Percentiles rank a stretch among this genome's conserved stretches.
Evolutionary conservation across 208 protist species (phyloP).

Genomic region (Herpetomonas tarakana): DNA sequence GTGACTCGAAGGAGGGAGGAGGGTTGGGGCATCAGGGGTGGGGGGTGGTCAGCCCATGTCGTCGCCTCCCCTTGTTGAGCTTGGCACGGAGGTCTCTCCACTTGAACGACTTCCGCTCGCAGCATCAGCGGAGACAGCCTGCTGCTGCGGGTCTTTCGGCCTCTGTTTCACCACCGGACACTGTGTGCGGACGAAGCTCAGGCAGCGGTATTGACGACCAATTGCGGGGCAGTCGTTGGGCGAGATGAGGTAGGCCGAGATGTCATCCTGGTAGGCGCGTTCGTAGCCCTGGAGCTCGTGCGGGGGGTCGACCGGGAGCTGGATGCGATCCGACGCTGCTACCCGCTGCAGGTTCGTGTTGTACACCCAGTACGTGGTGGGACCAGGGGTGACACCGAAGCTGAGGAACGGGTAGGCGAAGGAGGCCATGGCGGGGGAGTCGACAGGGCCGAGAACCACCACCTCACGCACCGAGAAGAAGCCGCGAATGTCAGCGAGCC

Average conservation of each 20-base stretch:
- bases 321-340: slow-evolving; percentile 30
- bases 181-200: slow-evolving; percentile 46
- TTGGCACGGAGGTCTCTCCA: too few species aligned
- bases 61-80: too few species aligned
- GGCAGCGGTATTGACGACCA: slow-evolving; percentile 37
- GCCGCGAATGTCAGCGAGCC: slow-evolving; percentile 59
- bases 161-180: slow-evolving; percentile 34
- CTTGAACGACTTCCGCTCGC: too few species aligned
- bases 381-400: slow-evolving; percentile 68
- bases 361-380: slow-evolving; percentile 70
- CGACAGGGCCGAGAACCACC: slow-evolving; percentile 50
- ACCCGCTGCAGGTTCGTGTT: slow-evolving; percentile 64
- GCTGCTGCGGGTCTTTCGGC: too few species aligned
- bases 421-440: slow-evolving; percentile 70
- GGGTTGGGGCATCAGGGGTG: too few species aligned
- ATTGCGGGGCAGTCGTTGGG: slow-evolving; percentile 58
- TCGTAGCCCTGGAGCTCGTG: slow-evolving; percentile 61
- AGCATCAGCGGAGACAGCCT: too few species aligned
- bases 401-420: slow-evolving; percentile 68
- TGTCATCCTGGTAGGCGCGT: slow-evolving; percentile 49
- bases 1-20: too few species aligned
- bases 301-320: slow-evolving; percentile 71
- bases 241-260: slow-evolving; percentile 51
- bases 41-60: too few species aligned
- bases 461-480: slow-evolving; percentile 73